Percentiles rank a stretch among this genome's conserved stretches.
Conservation (phyloP, 306 rosid genomes). For the Vachellia collinsii region DNA sequence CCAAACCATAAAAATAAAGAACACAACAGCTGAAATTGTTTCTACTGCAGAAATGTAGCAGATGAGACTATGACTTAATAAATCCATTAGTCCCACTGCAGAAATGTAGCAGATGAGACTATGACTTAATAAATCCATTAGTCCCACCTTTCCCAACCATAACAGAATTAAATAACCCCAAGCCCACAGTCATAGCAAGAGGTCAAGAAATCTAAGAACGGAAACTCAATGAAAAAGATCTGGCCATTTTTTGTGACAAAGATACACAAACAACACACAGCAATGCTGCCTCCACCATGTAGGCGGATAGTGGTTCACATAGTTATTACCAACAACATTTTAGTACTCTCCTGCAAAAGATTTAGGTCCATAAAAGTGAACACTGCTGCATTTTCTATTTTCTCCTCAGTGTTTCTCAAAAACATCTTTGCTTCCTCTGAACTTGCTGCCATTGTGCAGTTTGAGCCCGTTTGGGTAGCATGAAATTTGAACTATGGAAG, state of each 20-base stretch:
- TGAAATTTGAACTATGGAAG: not conserved
- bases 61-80: not conserved
- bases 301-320: not conserved
- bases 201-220: conserved; percentile 7
- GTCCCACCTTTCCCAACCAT: not conserved
- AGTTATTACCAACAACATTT: conserved; percentile 1
- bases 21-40: not conserved
- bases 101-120: conserved; percentile 5
- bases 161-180: conserved; percentile 4
- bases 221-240: not conserved
- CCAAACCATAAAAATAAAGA: not conserved
- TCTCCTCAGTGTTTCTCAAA: not conserved
- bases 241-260: not conserved
- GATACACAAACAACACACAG: not conserved
- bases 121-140: not conserved
- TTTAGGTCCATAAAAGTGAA: not conserved
- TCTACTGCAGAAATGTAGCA: conserved; percentile 10
- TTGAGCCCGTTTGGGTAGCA: not conserved
- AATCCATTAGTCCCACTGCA: not conserved
- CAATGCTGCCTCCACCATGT: not conserved
- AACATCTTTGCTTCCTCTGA: not conserved
- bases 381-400: not conserved
- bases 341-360: not conserved
- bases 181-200: not conserved
- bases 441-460: not conserved